Evolutionary conservation across 345 rosid species (phyloP).

Genomic region (Citrus cavaleriei): DNA sequence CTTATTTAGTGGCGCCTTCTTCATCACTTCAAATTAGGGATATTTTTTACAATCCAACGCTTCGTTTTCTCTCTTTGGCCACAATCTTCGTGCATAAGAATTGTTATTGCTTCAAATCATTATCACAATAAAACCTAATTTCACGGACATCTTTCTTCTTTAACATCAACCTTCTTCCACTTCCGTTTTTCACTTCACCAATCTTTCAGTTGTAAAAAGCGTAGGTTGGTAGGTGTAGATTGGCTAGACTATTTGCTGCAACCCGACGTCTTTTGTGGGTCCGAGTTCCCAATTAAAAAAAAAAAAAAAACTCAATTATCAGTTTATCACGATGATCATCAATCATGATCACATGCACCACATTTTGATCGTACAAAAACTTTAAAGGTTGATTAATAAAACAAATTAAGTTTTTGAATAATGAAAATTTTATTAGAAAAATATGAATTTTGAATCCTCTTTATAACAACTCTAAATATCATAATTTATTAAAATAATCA

Average conservation of each 20-base stretch:
- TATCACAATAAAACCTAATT: constrained; percentile 18
- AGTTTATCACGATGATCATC: background rate
- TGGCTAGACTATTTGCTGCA: constrained; percentile 7
- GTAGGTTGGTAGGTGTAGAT: background rate
- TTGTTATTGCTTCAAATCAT: background rate
- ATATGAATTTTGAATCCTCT: too few species aligned
- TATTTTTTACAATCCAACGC: background rate
- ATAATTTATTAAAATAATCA: too few species aligned
- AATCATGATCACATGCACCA: constrained; percentile 9
- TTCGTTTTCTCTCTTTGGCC: background rate
- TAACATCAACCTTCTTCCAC: background rate
- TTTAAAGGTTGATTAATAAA: too few species aligned
- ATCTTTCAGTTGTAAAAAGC: background rate
- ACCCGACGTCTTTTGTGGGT: constrained; percentile 3
- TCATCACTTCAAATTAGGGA: constrained; percentile 16
- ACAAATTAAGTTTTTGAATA: too few species aligned
- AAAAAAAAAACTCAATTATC: background rate
- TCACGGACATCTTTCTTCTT: constrained; percentile 25
- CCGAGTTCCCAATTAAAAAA: background rate
- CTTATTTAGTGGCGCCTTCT: constrained; percentile 13
- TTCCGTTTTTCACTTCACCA: background rate
- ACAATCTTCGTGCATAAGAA: background rate
- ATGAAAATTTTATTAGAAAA: too few species aligned
- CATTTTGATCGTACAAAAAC: background rate
- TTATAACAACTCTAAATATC: too few species aligned